Evolutionary conservation across 176 grass and related monocot genomes (phyloP).

Genomic region (Oryza nivara): DNA sequence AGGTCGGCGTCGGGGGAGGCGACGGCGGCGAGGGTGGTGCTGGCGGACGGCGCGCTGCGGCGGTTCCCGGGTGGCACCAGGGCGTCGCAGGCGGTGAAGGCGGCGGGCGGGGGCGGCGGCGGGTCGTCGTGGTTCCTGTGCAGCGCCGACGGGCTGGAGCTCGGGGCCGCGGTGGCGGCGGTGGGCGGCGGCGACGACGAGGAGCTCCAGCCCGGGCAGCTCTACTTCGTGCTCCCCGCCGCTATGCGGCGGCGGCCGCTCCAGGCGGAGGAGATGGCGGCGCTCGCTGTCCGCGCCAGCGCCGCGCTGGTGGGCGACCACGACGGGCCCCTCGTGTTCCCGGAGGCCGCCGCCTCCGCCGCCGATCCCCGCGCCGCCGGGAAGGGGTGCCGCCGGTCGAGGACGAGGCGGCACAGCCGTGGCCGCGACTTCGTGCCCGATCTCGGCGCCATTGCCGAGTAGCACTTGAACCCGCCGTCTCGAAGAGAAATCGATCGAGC

Average conservation of each 20-base stretch:
- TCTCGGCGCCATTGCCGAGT: slow-evolving; percentile 85
- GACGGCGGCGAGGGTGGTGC: slow-evolving; percentile 62
- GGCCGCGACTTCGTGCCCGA: slow-evolving; percentile 66
- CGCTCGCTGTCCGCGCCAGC: slow-evolving; percentile 81
- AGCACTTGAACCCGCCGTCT: background rate
- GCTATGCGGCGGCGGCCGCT: slow-evolving; percentile 65
- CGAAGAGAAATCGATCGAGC: background rate
- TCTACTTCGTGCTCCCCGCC: slow-evolving; percentile 85
- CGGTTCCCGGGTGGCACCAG: slow-evolving; percentile 60
- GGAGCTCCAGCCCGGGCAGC: slow-evolving; percentile 80
- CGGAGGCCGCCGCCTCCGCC: background rate
- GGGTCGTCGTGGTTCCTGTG: slow-evolving; percentile 61
- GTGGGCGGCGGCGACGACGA: slow-evolving; percentile 34
- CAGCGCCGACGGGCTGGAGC: slow-evolving; percentile 79
- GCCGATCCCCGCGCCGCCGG: background rate
- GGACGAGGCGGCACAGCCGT: slow-evolving; percentile 43
- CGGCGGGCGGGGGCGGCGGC: background rate
- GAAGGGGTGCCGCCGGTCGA: slow-evolving; percentile 50
- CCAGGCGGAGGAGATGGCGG: slow-evolving; percentile 78
- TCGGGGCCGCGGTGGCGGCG: slow-evolving; percentile 50
- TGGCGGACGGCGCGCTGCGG: slow-evolving; percentile 62
- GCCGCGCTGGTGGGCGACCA: slow-evolving; percentile 61
- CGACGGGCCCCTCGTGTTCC: slow-evolving; percentile 62
- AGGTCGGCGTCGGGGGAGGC: slow-evolving; percentile 26
- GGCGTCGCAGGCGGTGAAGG: slow-evolving; percentile 62